A percentile compares a stretch with the other conserved stretches of the same genome.
Conservation (phyloP, 1,284 basidiomycete species). For the Coriolopsis trogii region DNA sequence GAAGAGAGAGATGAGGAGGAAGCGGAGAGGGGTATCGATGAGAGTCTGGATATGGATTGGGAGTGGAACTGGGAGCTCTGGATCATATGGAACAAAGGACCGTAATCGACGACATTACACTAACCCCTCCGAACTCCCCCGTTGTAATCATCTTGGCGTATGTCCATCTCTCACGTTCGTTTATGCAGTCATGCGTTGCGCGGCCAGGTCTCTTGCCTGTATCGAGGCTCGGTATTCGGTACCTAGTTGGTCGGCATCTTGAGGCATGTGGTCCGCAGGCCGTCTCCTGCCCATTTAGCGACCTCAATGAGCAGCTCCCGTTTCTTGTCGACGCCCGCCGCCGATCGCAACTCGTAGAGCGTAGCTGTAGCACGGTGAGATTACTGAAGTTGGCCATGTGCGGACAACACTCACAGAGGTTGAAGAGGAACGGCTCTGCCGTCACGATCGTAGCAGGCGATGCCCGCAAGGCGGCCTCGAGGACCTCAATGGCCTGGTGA, state of each 20-base stretch:
- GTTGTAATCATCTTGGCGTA: slow-evolving; percentile 27
- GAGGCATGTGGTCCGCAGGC: slow-evolving; percentile 73
- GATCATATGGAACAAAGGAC: slow-evolving; percentile 13
- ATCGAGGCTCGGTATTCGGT: neutral
- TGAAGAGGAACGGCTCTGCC: slow-evolving; percentile 81
- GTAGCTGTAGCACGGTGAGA: slow-evolving; percentile 74
- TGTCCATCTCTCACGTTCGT: slow-evolving; percentile 28
- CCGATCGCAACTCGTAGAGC: slow-evolving; percentile 76
- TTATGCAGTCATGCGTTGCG: slow-evolving; percentile 26
- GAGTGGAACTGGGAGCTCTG: slow-evolving; percentile 1
- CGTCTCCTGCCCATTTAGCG: slow-evolving; percentile 82
- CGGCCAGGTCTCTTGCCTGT: no score
- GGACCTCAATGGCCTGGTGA: slow-evolving; percentile 62
- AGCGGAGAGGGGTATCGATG: neutral
- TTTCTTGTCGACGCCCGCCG: slow-evolving; percentile 71
- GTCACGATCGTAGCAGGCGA: slow-evolving; percentile 71
- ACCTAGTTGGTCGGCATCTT: slow-evolving; percentile 65
- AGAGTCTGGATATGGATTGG: neutral
- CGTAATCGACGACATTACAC: slow-evolving; percentile 20
- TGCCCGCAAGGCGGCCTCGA: slow-evolving; percentile 61
- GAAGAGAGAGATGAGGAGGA: slow-evolving; percentile 5
- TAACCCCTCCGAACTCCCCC: slow-evolving; percentile 20
- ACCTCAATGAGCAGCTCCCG: slow-evolving; percentile 71
- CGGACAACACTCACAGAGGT: slow-evolving; percentile 72
- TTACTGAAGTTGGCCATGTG: neutral